Base-by-base conservation (phyloP, 495 filamentous ascomycete genomes). In the Penicillium silybi region DNA sequence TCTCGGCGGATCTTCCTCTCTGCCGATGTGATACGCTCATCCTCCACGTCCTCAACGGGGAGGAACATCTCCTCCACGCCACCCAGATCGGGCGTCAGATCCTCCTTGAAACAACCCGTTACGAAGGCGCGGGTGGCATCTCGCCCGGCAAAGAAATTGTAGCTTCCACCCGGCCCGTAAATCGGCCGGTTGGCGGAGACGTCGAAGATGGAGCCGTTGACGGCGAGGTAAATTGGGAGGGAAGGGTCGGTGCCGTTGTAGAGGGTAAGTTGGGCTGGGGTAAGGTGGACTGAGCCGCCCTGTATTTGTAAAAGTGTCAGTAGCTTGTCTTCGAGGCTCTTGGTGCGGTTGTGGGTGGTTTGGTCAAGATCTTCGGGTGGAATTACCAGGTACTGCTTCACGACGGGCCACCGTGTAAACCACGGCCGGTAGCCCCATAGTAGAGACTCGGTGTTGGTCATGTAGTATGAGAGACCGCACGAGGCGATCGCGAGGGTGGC, bases 161-260 rank as follows among this genome's bases (percentile, higher is more conserved):
- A 99, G 41, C 79, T 80, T 2, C 93, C 95, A 16, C 89, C 92
- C 0, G 91, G 89, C 1, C 93, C 92, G 79, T 99, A 98, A 57
- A 86, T 83, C 17, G 73, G 69, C 0, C 77, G 82, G 54, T 86
- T 87, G 6, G 80, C 73, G 11, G 86, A 85, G 32, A 99, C 95
- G 68, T 99, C 93, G 80, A 90, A 97, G 75, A 99, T 89, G 52
- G 81, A 85, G 46, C 91, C 88, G 74, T 99, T 99, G 41, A 99
- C 79, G 46, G 89, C 90, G 43, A 99, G 77, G 71, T 95, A 92
- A 68, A 99, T 85, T 4, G 93, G 95, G 18, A 86, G 81, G 16
- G 62, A 57, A 1, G 84, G 73, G 69, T 95, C 83, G 44, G 70
- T 80, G 72, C 93, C 93, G 71, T 95, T 86, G 78, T 88, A 93